Evolutionary conservation across 805 yeast genomes (phyloP), one percentile per base, ranked within the genome.

Genomic region (Middelhovenomyces tepae): DNA sequence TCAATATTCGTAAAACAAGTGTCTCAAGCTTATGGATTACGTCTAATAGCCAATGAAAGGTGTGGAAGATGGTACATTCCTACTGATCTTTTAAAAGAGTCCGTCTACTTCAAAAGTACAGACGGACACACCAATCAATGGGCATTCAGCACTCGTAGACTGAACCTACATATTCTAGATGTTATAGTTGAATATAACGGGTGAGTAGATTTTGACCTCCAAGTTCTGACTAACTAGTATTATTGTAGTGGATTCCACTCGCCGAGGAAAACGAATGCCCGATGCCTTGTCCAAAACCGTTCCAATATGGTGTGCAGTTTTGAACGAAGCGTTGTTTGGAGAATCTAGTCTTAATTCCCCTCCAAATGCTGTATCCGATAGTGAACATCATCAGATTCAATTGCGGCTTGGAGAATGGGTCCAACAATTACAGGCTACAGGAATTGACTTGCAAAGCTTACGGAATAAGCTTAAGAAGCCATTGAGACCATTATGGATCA

Each of bases 301-400:
- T 1, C 95, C 95, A 0, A 81, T 84, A 1, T 86, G 96, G 96
- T 81, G 93, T 55, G 81, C 87, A 0, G 85, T 82, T 4, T 37
- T 85, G 13, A 82, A 81, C 47, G 53, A 54, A 22, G 59, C 78
- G 1, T 55, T 74, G 52, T 65, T 65, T 36, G 72, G 63, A 14
- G 45, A 37, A 3, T 37, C 28, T 4, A 61, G 62, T 34, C 51
- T 74, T 7, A 55, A 51, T 31, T 58, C 71, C 8, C 81, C 84
- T 1, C 62, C 65, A 1, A 57, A 53, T n/a, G 62, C 72, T 14
- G 73, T 83, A 0, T 65, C 82, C 0, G 42, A 46, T 7, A 70
- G 74, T 20, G 94, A 83, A 49, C 64, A 63, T 25, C 54, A 59
- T 21, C 64, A 68, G 35, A 81, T 83, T 5, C 47, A 46, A 0